A percentile compares a stretch with the other conserved stretches of the same genome.
These are phyloP conservation scores for Diaporthe australafricana DNA, from an alignment of 2,329 filamentous ascomycete species.

Conservation along the genomic window DNA sequence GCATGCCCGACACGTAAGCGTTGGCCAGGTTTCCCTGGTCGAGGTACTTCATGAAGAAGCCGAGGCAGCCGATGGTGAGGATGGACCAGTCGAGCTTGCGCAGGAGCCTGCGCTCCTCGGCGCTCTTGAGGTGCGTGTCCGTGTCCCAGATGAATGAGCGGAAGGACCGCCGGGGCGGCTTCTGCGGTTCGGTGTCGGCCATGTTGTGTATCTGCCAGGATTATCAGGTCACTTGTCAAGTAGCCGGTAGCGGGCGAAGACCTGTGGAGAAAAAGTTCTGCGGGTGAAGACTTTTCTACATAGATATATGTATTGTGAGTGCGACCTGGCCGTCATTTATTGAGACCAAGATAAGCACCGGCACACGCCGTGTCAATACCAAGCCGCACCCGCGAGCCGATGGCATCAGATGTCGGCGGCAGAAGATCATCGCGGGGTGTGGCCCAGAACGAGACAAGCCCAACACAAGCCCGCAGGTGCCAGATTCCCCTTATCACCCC, in stretches of 20 bases:
- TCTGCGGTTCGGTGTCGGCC: not conserved
- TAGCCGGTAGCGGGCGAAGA: not conserved
- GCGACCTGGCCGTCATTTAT: not conserved
- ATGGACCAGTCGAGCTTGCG: conserved; percentile 44
- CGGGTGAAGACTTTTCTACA: not conserved
- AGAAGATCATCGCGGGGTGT: conserved; percentile 15
- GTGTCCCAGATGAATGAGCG: conserved; percentile 46
- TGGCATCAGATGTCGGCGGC: conserved; percentile 13
- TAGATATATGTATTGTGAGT: not conserved
- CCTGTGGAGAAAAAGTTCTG: no score
- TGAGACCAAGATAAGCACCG: not conserved
- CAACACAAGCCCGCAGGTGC: not conserved
- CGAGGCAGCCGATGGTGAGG: conserved; percentile 39
- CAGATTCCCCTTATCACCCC: conserved; percentile 9
- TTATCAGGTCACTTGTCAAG: no score
- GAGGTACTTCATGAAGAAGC: conserved; percentile 44
- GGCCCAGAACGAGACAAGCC: not conserved
- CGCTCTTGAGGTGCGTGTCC: conserved; percentile 44
- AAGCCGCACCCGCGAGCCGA: not conserved
- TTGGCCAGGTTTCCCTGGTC: conserved; percentile 44
- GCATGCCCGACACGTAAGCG: conserved; percentile 43
- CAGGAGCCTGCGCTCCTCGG: conserved; percentile 42
- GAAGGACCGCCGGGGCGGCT: conserved; percentile 15
- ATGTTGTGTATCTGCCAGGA: no score
- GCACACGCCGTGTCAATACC: not conserved